Evolutionary conservation across 495 filamentous ascomycete genomes (phyloP).

Genomic region (Rostrohypoxylon terebratum): DNA sequence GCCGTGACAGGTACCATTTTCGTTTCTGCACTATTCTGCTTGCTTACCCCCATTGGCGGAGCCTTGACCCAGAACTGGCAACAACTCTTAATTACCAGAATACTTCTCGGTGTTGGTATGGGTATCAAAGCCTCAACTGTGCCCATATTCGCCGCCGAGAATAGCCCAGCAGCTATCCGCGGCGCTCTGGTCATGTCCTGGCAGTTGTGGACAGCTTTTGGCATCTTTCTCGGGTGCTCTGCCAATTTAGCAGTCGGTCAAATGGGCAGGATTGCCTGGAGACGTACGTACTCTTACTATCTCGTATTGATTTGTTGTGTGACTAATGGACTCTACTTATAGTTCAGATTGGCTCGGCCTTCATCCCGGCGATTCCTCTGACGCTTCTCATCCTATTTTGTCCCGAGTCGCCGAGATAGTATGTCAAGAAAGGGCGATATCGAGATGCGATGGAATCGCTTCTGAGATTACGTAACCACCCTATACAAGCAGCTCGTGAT

Average conservation of each 20-base stretch:
- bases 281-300: constrained; percentile 47
- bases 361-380: constrained; percentile 77
- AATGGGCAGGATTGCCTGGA: constrained; percentile 68
- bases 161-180: constrained; percentile 68
- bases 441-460: constrained; percentile 69
- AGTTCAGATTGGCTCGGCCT: constrained; percentile 73
- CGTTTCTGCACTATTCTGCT: constrained; percentile 69
- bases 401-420: constrained; percentile 77
- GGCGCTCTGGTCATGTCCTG: constrained; percentile 74
- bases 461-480: constrained; percentile 68
- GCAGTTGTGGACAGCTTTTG: constrained; percentile 71
- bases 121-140: constrained; percentile 70
- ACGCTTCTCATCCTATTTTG: constrained; percentile 72
- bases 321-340: constrained; percentile 1
- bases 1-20: constrained; percentile 63
- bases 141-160: constrained; percentile 73
- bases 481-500: constrained; percentile 72
- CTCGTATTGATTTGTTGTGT: neutral
- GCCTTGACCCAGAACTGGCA: constrained; percentile 68
- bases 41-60: constrained; percentile 68
- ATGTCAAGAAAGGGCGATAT: constrained; percentile 69
- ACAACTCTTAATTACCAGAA: constrained; percentile 67
- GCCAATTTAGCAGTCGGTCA: constrained; percentile 71
- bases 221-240: constrained; percentile 68
- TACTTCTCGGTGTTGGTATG: constrained; percentile 75